Conservation (phyloP, 2,329 filamentous ascomycete genomes). For the Zymoseptoria brevis region DNA sequence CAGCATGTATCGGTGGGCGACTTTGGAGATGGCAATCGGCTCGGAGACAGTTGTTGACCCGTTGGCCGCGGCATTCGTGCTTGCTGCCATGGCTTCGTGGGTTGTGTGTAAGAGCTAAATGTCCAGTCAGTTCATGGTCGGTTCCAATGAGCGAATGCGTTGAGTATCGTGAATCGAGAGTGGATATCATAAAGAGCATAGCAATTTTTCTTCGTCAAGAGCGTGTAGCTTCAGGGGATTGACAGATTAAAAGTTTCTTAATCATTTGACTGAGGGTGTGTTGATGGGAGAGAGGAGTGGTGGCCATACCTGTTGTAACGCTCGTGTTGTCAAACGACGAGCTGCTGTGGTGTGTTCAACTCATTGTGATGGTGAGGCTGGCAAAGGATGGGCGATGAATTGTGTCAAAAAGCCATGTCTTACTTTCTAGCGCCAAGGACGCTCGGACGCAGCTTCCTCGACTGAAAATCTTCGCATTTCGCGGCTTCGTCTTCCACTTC, state of each 20-base stretch:
- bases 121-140: not conserved
- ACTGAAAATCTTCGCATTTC: not conserved
- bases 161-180: constrained; percentile 3
- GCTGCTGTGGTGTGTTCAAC: constrained; percentile 7
- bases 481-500: not conserved
- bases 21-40: constrained; percentile 69
- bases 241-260: constrained; percentile 67
- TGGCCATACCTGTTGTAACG: constrained; percentile 4
- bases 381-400: not conserved
- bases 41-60: constrained; percentile 35
- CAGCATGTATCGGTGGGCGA: constrained; percentile 75
- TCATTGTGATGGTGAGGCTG: constrained; percentile 10
- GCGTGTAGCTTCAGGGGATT: constrained; percentile 64
- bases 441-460: not conserved
- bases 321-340: constrained; percentile 6
- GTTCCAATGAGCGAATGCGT: not conserved
- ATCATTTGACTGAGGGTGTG: constrained; percentile 39
- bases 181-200: constrained; percentile 35
- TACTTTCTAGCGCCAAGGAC: not conserved
- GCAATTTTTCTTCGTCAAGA: constrained; percentile 46
- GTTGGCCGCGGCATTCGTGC: constrained; percentile 15
- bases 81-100: constrained; percentile 17
- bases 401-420: not conserved
- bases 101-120: not conserved
- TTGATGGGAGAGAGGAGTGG: not conserved